Evolutionary conservation across 2,329 filamentous ascomycete species (phyloP).

Genomic region (Penicillium thymicola): DNA sequence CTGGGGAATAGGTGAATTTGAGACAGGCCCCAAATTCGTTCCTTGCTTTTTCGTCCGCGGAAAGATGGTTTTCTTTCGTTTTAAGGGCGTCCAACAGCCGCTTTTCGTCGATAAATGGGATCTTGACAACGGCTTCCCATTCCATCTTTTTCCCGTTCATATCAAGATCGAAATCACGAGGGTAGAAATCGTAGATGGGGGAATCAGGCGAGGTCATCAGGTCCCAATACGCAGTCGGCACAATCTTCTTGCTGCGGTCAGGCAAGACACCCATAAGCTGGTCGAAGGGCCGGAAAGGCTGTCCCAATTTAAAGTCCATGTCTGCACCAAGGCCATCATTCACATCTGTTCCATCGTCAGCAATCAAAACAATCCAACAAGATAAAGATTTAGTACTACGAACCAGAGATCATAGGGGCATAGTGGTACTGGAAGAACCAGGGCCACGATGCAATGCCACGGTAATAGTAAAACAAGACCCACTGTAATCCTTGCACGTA

Average conservation of each 20-base stretch:
- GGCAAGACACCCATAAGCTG: slow-evolving; percentile 98
- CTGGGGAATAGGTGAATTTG: slow-evolving; percentile 83
- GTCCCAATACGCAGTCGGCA: slow-evolving; percentile 79
- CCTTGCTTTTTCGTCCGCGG: slow-evolving; percentile 71
- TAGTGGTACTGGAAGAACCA: slow-evolving; percentile 99
- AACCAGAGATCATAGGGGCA: slow-evolving; percentile 88
- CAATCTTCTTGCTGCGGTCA: slow-evolving; percentile 95
- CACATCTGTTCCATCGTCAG: slow-evolving; percentile 60
- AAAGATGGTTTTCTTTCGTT: slow-evolving; percentile 74
- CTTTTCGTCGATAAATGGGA: slow-evolving; percentile 95
- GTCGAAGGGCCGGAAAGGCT: slow-evolving; percentile 91
- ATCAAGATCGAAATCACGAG: slow-evolving; percentile 91
- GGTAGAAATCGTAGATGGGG: slow-evolving; percentile 97
- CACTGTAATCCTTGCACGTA: slow-evolving; percentile 97
- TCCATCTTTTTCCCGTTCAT: slow-evolving; percentile 99
- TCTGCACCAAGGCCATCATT: slow-evolving; percentile 81
- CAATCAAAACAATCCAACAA: background rate
- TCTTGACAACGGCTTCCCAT: slow-evolving; percentile 98
- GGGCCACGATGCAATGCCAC: slow-evolving; percentile 94
- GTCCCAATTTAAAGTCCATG: slow-evolving; percentile 87
- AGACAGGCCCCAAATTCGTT: slow-evolving; percentile 90
- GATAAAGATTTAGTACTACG: slow-evolving; percentile 17
- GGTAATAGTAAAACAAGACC: slow-evolving; percentile 98
- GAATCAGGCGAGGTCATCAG: slow-evolving; percentile 89
- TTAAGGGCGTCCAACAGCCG: slow-evolving; percentile 82